Base-by-base conservation (phyloP, 73 alveolate genomes). In the Paramecium pentaurelia region DNA sequence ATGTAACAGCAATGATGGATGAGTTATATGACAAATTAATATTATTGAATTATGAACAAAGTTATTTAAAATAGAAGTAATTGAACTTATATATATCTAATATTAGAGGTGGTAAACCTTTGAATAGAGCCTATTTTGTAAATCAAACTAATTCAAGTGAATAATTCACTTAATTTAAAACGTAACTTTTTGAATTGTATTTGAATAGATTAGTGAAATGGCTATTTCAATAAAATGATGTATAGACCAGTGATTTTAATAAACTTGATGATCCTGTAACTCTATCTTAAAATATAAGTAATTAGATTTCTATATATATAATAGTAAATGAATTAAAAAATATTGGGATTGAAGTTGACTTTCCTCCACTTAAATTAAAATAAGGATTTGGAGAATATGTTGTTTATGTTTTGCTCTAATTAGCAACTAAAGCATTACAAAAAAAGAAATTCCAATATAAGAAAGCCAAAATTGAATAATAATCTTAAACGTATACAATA, bases 241-340 rank as follows among this genome's bases (percentile, higher is more conserved):
- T 83, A 20, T 27, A 89, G 47, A 80, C 91, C 30, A 83, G 86
- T 71, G 94, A 89, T 71, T 89, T 89, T 73, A 71, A 51, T 40
- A 32, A 89, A 58, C 54, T 89, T 20, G 94, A 83, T 28, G 94
- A 89, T 89, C 94, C 94, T 44, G 71, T 89, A 27, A 71, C 94
- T 28, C 25, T 89, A 42, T 84, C 94, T 9, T 22, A 89, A 27
- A 89, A 89, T 47, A 89, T 89, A 14, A 37, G 94, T 89, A 89
- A 45, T 71, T 64, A n/a, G 6, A 16, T 12, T 64, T 71, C 22
- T 45, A 16, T 32, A 28, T 10, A 12, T 22, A 42, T 8, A 16
- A 27, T 71, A 89, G 94, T 64, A 20, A 71, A 64, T 89, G 94
- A 89, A 89, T 38, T 89, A 54, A 89, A 89, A 49, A 89, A 89